A percentile compares a stretch with the other conserved stretches of the same genome.
phyloP scores from a whole-genome alignment of 129 eudicot species.

The Deinandra increscens region DNA sequence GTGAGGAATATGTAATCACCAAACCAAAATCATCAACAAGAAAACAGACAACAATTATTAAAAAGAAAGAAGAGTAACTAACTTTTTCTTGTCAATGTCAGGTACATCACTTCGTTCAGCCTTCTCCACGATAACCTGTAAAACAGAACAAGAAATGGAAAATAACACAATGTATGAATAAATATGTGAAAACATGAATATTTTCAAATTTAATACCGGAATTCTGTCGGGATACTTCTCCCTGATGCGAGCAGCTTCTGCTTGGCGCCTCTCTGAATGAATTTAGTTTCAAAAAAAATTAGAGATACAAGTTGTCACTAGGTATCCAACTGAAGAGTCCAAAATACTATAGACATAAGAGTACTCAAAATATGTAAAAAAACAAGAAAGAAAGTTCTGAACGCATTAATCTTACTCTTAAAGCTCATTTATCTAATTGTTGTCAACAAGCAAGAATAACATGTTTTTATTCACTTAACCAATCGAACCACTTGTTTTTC shows the following conservation, averaged over 20 bases:
- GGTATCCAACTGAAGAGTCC: not conserved
- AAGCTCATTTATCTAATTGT: too few species aligned
- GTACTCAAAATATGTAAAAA: not conserved
- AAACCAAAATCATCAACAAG: not conserved
- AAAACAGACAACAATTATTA: not conserved
- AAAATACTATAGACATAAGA: not conserved
- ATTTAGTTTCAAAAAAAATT: not conserved
- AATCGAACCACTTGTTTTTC: not conserved
- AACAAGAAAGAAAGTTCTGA: not conserved
- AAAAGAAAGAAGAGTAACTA: conserved; percentile 15
- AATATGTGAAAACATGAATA: not conserved
- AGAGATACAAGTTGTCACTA: not conserved
- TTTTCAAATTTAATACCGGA: conserved; percentile 53
- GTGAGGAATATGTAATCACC: not conserved
- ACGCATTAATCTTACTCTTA: not conserved
- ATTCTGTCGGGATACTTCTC: conserved; percentile 96
- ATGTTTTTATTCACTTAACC: not conserved
- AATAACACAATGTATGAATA: not conserved
- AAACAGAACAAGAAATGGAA: conserved; percentile 4
- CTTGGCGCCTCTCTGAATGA: conserved; percentile 79
- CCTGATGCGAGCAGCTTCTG: conserved; percentile 98
- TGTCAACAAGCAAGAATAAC: not conserved
- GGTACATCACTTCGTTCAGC: conserved; percentile 87
- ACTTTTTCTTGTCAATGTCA: conserved; percentile 97
- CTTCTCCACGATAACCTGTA: conserved; percentile 87